Evolutionary conservation across 2,329 filamentous ascomycete genomes (phyloP), one percentile per base, ranked within the genome.

Genomic region (Cercospora brassicicola): DNA sequence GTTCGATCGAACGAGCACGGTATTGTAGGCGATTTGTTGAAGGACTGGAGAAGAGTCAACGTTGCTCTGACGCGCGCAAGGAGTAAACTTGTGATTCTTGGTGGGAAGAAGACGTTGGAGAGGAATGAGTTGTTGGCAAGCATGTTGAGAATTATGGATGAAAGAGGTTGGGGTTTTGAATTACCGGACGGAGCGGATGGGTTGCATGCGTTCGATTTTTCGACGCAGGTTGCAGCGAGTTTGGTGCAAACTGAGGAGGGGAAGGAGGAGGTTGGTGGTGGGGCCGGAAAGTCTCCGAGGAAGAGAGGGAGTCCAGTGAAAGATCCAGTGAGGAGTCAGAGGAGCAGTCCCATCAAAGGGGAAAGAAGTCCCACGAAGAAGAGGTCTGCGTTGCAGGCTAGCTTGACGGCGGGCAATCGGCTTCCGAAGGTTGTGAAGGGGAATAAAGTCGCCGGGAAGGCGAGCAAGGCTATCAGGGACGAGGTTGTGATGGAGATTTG

Each of bases 21-120:
- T 70, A 88, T 86, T 60, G 94, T 99, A n/a, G 95, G 95, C 18
- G 95, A 98, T 65, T 80, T 99, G 56, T 84, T 99, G 30, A 91
- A 91, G 69, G 95, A 99, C 79, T 96, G 93, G 91, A 85, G 95
- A 65, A 84, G 95, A 59, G 93, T 99, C 77, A 99, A 99, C 74
- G 95, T 99, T 3, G 95, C 95, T 0, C 92, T 99, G 71, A 99
- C 95, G 3, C 86, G 95, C 30, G 95, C 95, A 23, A 92, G 94
- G 78, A 95, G 91, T 0, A 99, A 99, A 82, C 82, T 99, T 39
- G 84, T 99, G 1, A 90, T 99, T 11, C 80, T 99, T 0, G 95
- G 95, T 9, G 96, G 92, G 78, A 87, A 88, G 76, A 85, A 84
- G 65, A 99, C 95, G 0, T 82, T 99, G n/a, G 81, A 82, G 13